Conservation (phyloP, 805 yeast genomes). For the Lipomyces sp. region DNA sequence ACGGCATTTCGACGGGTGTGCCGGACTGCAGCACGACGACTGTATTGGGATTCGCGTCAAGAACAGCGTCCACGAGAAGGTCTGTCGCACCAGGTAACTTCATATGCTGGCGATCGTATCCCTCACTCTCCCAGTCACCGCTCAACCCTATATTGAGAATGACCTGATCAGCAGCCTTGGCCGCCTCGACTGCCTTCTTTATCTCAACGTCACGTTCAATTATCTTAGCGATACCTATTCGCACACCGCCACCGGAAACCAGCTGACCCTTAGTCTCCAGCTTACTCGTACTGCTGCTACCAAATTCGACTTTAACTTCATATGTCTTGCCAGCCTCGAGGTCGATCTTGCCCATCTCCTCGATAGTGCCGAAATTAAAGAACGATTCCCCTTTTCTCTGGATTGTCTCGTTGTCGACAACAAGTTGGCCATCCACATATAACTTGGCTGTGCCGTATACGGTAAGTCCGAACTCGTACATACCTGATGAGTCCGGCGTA, state of each 20-base stretch:
- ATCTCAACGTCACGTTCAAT: constrained; percentile 20
- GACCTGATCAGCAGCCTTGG: constrained; percentile 59
- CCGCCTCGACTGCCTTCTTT: constrained; percentile 54
- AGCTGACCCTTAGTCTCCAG: not conserved
- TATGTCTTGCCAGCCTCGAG: constrained; percentile 55
- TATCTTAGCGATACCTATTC: constrained; percentile 9
- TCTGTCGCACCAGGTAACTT: constrained; percentile 57
- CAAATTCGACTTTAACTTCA: constrained; percentile 56
- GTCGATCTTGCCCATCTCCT: constrained; percentile 50
- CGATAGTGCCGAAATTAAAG: constrained; percentile 61
- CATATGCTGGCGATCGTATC: constrained; percentile 59
- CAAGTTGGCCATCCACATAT: constrained; percentile 56
- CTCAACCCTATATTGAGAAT: constrained; percentile 58
- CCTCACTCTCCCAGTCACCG: constrained; percentile 64
- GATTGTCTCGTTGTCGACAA: constrained; percentile 60
- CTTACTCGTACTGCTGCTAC: constrained; percentile 52
- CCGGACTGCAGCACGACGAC: constrained; percentile 64
- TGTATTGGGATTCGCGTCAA: constrained; percentile 55
- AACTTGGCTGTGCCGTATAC: constrained; percentile 61
- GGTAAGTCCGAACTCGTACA: constrained; percentile 58
- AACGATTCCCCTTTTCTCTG: constrained; percentile 58
- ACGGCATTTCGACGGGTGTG: constrained; percentile 64
- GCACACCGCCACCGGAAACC: constrained; percentile 16
- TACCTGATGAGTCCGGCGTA: constrained; percentile 55
- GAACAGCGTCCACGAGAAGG: constrained; percentile 53